A percentile compares a stretch with the other conserved stretches of the same genome.
Evolutionary conservation across 306 rosid species (phyloP).

Genomic region (Glycine latifolia): DNA sequence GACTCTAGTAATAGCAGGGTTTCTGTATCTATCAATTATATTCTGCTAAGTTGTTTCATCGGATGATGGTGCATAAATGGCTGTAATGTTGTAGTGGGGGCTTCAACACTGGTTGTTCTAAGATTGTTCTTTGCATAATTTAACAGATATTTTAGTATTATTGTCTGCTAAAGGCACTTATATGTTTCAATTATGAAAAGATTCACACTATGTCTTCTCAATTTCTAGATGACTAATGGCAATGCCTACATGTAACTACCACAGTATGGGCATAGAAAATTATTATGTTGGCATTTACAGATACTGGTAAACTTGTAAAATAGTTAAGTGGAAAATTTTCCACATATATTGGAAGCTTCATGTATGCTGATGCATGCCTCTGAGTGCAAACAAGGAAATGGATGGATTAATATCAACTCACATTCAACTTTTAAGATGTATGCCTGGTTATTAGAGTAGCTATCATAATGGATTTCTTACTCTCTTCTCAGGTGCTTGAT

Average conservation of each 20-base stretch:
- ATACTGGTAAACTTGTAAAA: neutral
- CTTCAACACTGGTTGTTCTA: neutral
- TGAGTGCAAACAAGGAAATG: constrained; percentile 1
- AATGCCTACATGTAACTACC: neutral
- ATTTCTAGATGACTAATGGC: constrained; percentile 16
- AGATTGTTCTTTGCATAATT: constrained; percentile 20
- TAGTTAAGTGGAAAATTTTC: neutral
- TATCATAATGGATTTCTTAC: constrained; percentile 23
- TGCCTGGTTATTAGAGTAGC: neutral
- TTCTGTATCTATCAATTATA: neutral
- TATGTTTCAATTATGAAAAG: constrained; percentile 13
- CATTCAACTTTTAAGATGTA: neutral
- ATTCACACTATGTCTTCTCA: neutral
- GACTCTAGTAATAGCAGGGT: neutral
- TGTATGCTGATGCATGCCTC: neutral
- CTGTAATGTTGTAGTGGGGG: constrained; percentile 6
- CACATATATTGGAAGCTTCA: constrained; percentile 13
- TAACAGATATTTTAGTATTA: neutral
- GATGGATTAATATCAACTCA: neutral
- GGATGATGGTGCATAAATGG: constrained; percentile 8
- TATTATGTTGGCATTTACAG: constrained; percentile 17
- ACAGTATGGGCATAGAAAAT: neutral
- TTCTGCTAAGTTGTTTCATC: constrained; percentile 32
- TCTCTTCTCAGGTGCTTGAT: constrained; percentile 66
- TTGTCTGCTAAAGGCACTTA: neutral